Evolutionary conservation across 192 early-diverging fungal species (phyloP).

Genomic region (Rhizophlyctis rosea): DNA sequence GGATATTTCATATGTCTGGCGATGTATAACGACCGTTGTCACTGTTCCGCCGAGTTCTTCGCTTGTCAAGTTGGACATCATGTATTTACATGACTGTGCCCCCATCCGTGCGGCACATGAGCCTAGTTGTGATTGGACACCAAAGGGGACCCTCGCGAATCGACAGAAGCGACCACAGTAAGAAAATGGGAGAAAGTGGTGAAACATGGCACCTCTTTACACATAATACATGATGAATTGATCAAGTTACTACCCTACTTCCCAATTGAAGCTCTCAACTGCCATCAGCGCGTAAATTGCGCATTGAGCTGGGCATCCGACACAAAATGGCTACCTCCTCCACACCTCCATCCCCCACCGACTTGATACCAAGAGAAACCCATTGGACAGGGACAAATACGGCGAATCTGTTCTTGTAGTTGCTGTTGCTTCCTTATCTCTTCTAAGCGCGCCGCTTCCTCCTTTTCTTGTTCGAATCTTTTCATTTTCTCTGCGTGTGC

Average conservation of each 20-base stretch:
- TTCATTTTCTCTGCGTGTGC: conserved; percentile 11
- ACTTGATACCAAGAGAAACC: conserved; percentile 20
- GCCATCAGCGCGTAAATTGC: conserved; percentile 12
- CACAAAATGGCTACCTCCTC: conserved; percentile 27
- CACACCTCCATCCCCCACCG: conserved; percentile 29
- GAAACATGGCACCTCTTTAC: no score
- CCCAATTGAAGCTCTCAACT: no score
- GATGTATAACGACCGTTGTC: no score
- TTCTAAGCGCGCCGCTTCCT: conserved; percentile 9
- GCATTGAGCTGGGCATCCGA: conserved; percentile 19
- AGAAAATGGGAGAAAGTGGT: neutral
- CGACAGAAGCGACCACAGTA: neutral
- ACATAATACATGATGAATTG: no score
- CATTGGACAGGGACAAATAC: conserved; percentile 24
- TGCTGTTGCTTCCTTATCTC: conserved; percentile 20
- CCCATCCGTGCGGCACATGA: no score
- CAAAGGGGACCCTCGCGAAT: no score
- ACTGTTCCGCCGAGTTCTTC: no score
- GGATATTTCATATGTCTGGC: no score
- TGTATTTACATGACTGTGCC: no score
- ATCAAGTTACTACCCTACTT: no score
- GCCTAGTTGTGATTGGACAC: no score
- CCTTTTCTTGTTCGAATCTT: conserved; percentile 1
- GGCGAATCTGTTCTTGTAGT: conserved; percentile 20
- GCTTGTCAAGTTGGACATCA: no score